Evolutionary conservation across 73 alveolate species (phyloP), one percentile per base, ranked within the genome.

Genomic region (Paramecium bursaria): DNA sequence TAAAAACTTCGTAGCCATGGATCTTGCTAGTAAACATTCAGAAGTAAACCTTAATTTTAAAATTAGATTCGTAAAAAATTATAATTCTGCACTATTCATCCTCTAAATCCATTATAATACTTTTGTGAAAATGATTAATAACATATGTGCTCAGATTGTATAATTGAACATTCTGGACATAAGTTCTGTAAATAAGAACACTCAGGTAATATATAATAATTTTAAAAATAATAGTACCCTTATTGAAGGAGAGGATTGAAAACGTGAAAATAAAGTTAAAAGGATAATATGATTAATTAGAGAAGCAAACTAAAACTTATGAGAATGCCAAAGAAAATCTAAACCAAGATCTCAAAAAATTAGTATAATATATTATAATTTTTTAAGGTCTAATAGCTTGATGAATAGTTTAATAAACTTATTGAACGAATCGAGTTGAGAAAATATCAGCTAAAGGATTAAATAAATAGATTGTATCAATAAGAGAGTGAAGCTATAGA

Each of bases 71-170:
- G 86, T 21, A 87, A 86, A 75, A 90, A 80, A 60, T 74, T 86
- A 73, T 44, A 73, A 23, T 44, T 91, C 33, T 93, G 98, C 67
- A 73, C 94, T 4, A 47, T 30, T 2, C 98, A 93, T 48, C 77
- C 90, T 14, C 75, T 73, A 27, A 94, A 90, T 50, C 90, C 88
- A 15, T 57, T 91, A 55, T 50, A 94, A 50, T 87, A 77, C 53
- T 93, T 74, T 88, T 93, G 98, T 54, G 90, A 91, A 39, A 90
- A 95, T 11, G 92, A 95, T 80, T 49, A 87, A 74, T 7, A 29
- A 30, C 85, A 88, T 26, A 91, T 93, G 48, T 93, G 98, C 42
- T 86, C 91, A 17, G 98, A 93, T 67, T 93, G 98, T 87, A 91
- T 93, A 5, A 75, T 91, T 30, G 90, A 87, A 17, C 98, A 93